Conservation (phyloP, 495 filamentous ascomycete genomes). For the Xylaria nigripes region DNA sequence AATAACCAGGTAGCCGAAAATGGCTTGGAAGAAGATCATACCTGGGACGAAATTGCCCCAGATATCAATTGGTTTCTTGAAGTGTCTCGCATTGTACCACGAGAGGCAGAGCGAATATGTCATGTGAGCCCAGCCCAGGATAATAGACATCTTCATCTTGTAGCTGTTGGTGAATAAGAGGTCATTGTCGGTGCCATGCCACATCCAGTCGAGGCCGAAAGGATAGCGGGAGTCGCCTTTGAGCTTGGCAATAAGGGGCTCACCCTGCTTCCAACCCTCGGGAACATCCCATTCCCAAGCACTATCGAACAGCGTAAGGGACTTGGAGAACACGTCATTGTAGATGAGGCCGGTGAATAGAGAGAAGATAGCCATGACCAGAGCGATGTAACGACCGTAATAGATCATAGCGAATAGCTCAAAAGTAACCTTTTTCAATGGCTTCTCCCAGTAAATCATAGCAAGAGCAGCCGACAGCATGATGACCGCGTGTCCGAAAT, state of each 20-base stretch:
- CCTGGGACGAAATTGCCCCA: conserved; percentile 95
- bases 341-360: conserved; percentile 97
- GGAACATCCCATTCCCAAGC: conserved; percentile 77
- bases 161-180: conserved; percentile 92
- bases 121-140: conserved; percentile 96
- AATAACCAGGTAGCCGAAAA: conserved; percentile 94
- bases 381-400: conserved; percentile 95
- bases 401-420: conserved; percentile 97
- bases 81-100: conserved; percentile 86
- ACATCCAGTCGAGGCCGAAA: conserved; percentile 93
- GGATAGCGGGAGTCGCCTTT: conserved; percentile 74
- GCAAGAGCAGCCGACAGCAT: conserved; percentile 71
- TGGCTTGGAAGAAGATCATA: conserved; percentile 99
- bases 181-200: conserved; percentile 92
- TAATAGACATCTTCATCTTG: conserved; percentile 99
- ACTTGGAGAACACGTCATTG: conserved; percentile 94
- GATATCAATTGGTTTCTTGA: conserved; percentile 88
- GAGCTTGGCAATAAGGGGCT: conserved; percentile 53
- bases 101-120: conserved; percentile 93
- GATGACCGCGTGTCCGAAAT: conserved; percentile 84
- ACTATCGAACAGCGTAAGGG: conserved; percentile 77
- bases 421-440: conserved; percentile 80
- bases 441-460: conserved; percentile 95
- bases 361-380: conserved; percentile 96
- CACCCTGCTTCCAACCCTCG: conserved; percentile 49